Evolutionary conservation across 331 rosid species (phyloP).

Genomic region (Cucumis variabilis): DNA sequence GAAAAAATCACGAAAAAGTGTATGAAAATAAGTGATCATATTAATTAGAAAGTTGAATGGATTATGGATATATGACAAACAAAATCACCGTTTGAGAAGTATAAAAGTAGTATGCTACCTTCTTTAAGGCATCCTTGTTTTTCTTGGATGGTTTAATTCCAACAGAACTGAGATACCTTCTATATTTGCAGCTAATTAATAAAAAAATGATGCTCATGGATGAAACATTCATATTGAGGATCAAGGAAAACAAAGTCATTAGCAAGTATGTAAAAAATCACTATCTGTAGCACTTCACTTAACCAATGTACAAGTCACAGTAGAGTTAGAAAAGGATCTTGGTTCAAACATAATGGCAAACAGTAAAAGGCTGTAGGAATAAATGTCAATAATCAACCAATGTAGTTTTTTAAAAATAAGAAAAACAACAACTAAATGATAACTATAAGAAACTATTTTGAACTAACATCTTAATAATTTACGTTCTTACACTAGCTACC

Average conservation of each 20-base stretch:
- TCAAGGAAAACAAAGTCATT: neutral
- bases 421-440: neutral
- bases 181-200: neutral
- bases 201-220: neutral
- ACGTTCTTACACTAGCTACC: neutral
- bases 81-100: too few species aligned
- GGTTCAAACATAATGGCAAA: neutral
- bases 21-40: too few species aligned
- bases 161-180: neutral
- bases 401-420: neutral
- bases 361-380: neutral
- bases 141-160: neutral
- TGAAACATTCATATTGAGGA: neutral
- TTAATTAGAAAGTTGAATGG: too few species aligned
- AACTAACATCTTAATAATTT: neutral
- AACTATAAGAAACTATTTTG: neutral
- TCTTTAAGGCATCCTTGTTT: neutral
- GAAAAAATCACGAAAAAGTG: too few species aligned
- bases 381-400: neutral
- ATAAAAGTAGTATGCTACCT: neutral
- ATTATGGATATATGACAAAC: too few species aligned
- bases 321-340: neutral
- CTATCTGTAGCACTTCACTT: neutral
- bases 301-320: neutral
- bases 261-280: neutral